Conservation (phyloP, 805 yeast genomes). For the Candida peoriensis region DNA sequence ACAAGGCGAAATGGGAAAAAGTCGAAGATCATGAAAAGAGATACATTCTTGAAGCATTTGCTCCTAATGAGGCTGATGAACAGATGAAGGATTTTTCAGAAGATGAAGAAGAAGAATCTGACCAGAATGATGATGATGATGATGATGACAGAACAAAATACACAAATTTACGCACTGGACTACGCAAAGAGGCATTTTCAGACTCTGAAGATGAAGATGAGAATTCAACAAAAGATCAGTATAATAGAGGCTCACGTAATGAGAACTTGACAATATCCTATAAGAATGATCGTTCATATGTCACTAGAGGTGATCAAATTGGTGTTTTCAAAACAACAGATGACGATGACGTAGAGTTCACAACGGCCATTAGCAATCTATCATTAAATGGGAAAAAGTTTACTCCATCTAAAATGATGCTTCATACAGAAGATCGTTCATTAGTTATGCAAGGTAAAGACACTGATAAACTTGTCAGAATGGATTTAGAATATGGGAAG, state of each 20-base stretch:
- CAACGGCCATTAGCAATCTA: conserved; percentile 63
- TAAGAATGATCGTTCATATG: conserved; percentile 67
- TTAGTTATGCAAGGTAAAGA: conserved; percentile 59
- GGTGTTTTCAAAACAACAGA: conserved; percentile 71
- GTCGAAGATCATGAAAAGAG: conserved; percentile 41
- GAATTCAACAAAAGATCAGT: conserved; percentile 19
- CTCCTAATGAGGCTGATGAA: conserved; percentile 33
- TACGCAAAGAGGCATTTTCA: conserved; percentile 16
- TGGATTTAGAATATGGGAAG: conserved; percentile 78
- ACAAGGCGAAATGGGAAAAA: conserved; percentile 44
- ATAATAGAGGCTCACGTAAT: conserved; percentile 40
- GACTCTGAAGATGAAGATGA: conserved; percentile 36
- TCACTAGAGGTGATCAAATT: conserved; percentile 70
- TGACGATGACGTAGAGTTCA: conserved; percentile 48
- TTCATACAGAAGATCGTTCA: conserved; percentile 68
- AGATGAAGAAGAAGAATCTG: conserved; percentile 26
- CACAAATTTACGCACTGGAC: conserved; percentile 19
- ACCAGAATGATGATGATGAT: conserved; percentile 33
- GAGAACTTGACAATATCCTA: conserved; percentile 66
- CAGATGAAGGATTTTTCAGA: conserved; percentile 24
- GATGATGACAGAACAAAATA: conserved; percentile 24
- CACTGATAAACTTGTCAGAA: conserved; percentile 48
- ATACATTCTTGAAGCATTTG: conserved; percentile 53
- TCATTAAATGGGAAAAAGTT: conserved; percentile 44
- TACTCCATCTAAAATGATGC: conserved; percentile 63